Conservation (phyloP, 176 grass and related monocot species). For the Ananas comosus region DNA sequence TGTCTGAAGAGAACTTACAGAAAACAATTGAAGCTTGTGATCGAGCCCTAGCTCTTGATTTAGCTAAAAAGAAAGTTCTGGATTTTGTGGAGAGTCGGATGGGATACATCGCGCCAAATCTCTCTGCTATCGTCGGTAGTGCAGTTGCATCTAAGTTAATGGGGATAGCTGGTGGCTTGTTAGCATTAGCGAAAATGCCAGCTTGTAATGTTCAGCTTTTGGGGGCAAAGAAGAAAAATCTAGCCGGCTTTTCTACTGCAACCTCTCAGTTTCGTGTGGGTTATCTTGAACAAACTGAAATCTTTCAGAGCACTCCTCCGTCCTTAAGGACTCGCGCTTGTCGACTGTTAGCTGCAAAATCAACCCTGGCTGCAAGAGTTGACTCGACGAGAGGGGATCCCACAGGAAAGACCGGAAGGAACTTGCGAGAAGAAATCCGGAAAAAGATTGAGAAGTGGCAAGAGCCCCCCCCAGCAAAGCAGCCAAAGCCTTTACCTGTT, state of each 20-base stretch:
- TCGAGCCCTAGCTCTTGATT: constrained; percentile 65
- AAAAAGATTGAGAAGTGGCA: constrained; percentile 96
- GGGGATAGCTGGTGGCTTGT: constrained; percentile 76
- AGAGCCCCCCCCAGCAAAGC: constrained; percentile 80
- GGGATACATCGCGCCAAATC: constrained; percentile 78
- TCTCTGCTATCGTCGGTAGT: constrained; percentile 76
- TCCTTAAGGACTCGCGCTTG: constrained; percentile 53
- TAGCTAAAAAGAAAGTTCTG: constrained; percentile 85
- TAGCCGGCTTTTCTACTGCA: constrained; percentile 78
- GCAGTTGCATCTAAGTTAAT: constrained; percentile 79
- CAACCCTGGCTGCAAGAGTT: constrained; percentile 67
- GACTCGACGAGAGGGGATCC: constrained; percentile 82
- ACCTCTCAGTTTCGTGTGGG: constrained; percentile 65
- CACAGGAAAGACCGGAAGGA: constrained; percentile 66
- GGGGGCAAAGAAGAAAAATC: constrained; percentile 69
- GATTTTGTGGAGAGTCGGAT: constrained; percentile 88
- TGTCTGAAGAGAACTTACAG: constrained; percentile 60
- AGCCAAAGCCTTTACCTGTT: constrained; percentile 80
- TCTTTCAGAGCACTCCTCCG: constrained; percentile 81
- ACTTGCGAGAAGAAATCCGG: constrained; percentile 62
- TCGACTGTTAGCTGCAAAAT: constrained; percentile 61
- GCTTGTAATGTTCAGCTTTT: constrained; percentile 88
- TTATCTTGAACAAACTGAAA: constrained; percentile 84
- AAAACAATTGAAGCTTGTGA: constrained; percentile 77
- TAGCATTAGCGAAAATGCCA: constrained; percentile 81